Conservation (phyloP, 768 basidiomycete genomes). For the Lanmaoa pseudosensibilis region DNA sequence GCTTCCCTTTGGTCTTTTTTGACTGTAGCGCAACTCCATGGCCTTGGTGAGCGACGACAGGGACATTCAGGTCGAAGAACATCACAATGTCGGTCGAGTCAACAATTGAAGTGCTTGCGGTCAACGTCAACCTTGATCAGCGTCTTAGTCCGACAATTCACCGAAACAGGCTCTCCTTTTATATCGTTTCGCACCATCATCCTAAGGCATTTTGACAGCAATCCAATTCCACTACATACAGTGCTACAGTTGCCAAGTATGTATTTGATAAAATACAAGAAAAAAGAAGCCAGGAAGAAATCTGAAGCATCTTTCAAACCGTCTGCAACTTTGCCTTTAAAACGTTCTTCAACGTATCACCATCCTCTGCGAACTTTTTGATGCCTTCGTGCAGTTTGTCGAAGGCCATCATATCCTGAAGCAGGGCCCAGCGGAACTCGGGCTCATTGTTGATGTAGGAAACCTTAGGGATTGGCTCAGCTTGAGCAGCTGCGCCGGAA, state of each 20-base stretch:
- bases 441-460: constrained; percentile 86
- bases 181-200: too few relatives aligned
- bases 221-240: neutral
- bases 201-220: neutral
- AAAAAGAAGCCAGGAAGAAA: too few relatives aligned
- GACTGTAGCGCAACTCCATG: constrained; percentile 13
- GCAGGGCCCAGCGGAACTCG: constrained; percentile 88
- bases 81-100: constrained; percentile 30
- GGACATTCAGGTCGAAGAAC: constrained; percentile 72
- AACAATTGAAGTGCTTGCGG: neutral
- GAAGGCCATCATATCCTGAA: constrained; percentile 91
- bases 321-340: constrained; percentile 61
- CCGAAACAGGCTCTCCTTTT: neutral
- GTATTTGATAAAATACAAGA: neutral
- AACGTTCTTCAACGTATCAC: constrained; percentile 76
- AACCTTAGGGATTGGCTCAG: constrained; percentile 71
- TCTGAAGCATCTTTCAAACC: neutral
- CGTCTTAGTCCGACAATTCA: neutral
- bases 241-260: neutral
- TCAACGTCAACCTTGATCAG: neutral
- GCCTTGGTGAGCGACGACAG: constrained; percentile 36
- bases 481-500: constrained; percentile 49
- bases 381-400: constrained; percentile 98
- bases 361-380: constrained; percentile 94
- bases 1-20: constrained; percentile 33